Percentiles rank a stretch among this genome's conserved stretches.
These are phyloP conservation scores for Dendrobium nobile DNA, from an alignment of 106 monocot genomes.

Conservation along the genomic window DNA sequence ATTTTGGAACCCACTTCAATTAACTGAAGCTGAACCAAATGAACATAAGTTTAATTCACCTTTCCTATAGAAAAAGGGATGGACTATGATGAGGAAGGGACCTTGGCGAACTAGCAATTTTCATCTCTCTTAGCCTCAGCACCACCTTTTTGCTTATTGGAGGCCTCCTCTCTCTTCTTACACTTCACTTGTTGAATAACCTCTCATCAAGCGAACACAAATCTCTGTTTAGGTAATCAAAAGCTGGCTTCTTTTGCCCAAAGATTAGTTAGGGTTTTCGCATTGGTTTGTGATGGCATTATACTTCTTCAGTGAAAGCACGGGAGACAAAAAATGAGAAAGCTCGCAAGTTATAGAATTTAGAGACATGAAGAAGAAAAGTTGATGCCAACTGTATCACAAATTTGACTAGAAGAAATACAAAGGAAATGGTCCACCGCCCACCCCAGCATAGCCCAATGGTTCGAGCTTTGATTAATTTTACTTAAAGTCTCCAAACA, in stretches of 20 bases:
- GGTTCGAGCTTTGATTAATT: too few relatives aligned
- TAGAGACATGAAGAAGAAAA: too few relatives aligned
- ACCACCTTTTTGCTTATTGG: not conserved
- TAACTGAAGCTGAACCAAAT: not conserved
- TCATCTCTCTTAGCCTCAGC: not conserved
- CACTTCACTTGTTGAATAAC: constrained; percentile 1
- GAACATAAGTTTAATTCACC: constrained; percentile 7
- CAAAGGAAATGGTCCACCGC: too few relatives aligned
- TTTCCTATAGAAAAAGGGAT: not conserved
- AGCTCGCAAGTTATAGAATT: too few relatives aligned
- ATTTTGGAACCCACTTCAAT: not conserved
- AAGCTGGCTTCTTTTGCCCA: constrained; percentile 13
- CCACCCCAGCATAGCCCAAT: too few relatives aligned
- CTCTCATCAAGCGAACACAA: constrained; percentile 17
- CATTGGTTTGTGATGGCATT: not conserved
- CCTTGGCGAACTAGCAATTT: not conserved
- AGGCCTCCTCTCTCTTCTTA: not conserved
- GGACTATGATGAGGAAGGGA: not conserved
- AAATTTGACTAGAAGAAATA: too few relatives aligned
- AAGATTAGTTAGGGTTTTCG: not conserved
- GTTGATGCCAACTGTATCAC: too few relatives aligned
- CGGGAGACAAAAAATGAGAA: too few relatives aligned
- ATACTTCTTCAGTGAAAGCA: too few relatives aligned
- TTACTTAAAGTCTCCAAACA: too few relatives aligned
- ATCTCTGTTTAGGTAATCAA: constrained; percentile 17